phyloP scores from a whole-genome alignment of 139 green algal species.

The Closterium sp. region DNA sequence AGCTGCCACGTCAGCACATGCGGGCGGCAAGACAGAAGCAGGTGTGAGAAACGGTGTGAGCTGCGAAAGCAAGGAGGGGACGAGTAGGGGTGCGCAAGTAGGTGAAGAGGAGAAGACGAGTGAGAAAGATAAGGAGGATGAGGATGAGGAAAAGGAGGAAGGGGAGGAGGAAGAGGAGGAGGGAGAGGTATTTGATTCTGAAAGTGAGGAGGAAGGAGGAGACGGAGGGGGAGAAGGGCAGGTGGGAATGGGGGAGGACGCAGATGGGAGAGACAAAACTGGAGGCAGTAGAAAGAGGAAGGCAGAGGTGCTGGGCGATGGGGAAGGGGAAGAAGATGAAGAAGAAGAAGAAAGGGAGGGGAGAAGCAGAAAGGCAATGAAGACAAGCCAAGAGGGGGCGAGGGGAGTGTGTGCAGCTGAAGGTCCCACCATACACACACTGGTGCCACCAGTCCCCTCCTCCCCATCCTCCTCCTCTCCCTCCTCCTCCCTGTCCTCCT shows the following conservation, averaged over 20 bases:
- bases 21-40: neutral
- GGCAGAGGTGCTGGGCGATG: neutral
- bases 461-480: neutral
- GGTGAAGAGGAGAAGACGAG: neutral
- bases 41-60: neutral
- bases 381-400: neutral
- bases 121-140: neutral
- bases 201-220: neutral
- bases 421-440: neutral
- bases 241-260: neutral
- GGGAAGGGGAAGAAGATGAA: neutral
- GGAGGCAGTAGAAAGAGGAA: neutral
- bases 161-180: neutral
- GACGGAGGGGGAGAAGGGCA: neutral
- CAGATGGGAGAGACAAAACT: neutral
- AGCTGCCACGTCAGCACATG: neutral
- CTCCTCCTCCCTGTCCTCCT: neutral
- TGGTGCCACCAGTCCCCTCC: neutral
- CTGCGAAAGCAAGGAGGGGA: neutral
- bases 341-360: neutral
- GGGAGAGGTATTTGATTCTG: neutral
- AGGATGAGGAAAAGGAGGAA: neutral
- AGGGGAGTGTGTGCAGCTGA: neutral
- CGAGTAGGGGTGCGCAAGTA: neutral
- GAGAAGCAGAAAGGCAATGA: neutral